Conservation (phyloP, 768 basidiomycete species). For the Stropharia rugosoannulata region DNA sequence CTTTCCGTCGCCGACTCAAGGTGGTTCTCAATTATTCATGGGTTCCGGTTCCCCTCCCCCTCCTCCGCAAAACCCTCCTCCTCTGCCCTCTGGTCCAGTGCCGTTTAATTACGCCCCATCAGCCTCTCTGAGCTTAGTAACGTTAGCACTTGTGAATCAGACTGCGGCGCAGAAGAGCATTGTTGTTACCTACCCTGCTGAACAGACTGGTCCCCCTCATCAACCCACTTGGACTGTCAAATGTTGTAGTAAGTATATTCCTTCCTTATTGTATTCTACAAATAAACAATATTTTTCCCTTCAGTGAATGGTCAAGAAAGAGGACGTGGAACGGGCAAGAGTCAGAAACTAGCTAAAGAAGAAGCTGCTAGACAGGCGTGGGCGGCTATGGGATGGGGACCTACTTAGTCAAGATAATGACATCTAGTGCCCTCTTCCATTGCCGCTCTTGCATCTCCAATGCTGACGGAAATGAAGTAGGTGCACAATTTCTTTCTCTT, state of each 20-base stretch:
- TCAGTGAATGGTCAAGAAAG: conserved; percentile 50
- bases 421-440: conserved; percentile 20
- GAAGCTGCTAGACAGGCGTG: conserved; percentile 64
- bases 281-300: neutral
- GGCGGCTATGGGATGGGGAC: conserved; percentile 51
- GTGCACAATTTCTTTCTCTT: conserved; percentile 15
- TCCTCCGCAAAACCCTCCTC: neutral
- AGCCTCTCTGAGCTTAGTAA: conserved; percentile 27
- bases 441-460: conserved; percentile 17
- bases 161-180: conserved; percentile 47
- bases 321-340: conserved; percentile 54
- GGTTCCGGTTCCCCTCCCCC: neutral
- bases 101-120: neutral
- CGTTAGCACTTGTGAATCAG: conserved; percentile 52
- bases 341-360: conserved; percentile 67
- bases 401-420: conserved; percentile 18
- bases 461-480: conserved; percentile 8
- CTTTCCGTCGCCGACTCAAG: neutral
- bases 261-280: neutral
- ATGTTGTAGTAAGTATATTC: conserved; percentile 44
- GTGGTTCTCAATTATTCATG: neutral
- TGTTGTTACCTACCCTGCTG: conserved; percentile 45
- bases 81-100: neutral
- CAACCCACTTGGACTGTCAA: conserved; percentile 56
- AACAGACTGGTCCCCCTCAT: conserved; percentile 50